Evolutionary conservation across 2,329 filamentous ascomycete species (phyloP).

Genomic region (Claviceps digitariae): DNA sequence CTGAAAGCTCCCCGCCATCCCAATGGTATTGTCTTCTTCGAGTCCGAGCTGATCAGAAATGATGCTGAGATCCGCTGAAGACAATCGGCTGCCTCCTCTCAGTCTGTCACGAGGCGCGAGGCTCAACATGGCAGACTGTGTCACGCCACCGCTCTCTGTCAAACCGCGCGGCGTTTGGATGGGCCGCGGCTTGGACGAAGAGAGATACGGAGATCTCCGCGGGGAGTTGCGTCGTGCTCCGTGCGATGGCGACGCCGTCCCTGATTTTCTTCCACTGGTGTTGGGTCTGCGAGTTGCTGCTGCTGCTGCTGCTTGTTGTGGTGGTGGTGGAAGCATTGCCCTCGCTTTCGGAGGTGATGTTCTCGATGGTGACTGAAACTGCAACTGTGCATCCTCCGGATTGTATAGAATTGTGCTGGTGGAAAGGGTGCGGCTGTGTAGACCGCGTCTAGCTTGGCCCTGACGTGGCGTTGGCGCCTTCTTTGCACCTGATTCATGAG

Average conservation of each 20-base stretch:
- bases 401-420: constrained; percentile 77
- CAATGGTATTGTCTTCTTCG: constrained; percentile 43
- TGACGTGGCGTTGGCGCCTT: constrained; percentile 19
- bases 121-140: constrained; percentile 34
- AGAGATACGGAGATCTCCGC: constrained; percentile 27
- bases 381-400: constrained; percentile 36
- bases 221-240: constrained; percentile 31
- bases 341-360: constrained; percentile 24
- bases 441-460: constrained; percentile 22
- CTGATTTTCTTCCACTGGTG: constrained; percentile 20
- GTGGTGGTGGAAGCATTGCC: neutral
- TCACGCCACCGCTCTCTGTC: constrained; percentile 22
- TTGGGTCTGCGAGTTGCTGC: constrained; percentile 22
- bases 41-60: constrained; percentile 55
- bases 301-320: no score
- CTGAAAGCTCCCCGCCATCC: constrained; percentile 61
- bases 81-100: constrained; percentile 28
- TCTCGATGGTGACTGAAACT: constrained; percentile 25
- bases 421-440: constrained; percentile 62
- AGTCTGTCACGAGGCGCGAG: constrained; percentile 32
- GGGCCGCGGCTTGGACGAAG: constrained; percentile 42
- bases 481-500: constrained; percentile 18
- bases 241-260: constrained; percentile 18
- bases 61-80: constrained; percentile 59
- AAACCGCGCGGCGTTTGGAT: constrained; percentile 32